A percentile compares a stretch with the other conserved stretches of the same genome.
These are phyloP conservation scores for Silene coronaria DNA, from an alignment of 179 eudicot genomes.

Conservation along the genomic window DNA sequence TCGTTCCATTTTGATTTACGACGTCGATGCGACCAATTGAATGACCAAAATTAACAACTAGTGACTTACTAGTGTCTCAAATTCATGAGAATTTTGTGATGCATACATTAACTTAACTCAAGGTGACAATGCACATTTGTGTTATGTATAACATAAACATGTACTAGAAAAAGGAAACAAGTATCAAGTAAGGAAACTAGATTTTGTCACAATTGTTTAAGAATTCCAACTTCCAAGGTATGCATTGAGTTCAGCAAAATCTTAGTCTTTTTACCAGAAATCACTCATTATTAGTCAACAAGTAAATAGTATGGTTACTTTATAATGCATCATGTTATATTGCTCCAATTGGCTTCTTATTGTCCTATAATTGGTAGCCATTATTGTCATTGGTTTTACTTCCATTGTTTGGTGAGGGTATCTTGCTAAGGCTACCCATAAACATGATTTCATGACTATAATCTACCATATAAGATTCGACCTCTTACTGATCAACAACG, in stretches of 20 bases:
- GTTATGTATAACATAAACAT: neutral
- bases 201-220: neutral
- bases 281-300: neutral
- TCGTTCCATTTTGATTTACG: no score
- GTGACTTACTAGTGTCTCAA: neutral
- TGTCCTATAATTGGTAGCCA: constrained; percentile 15
- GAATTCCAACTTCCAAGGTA: no score
- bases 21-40: no score
- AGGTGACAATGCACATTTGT: neutral
- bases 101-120: no score
- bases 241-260: constrained; percentile 6
- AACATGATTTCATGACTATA: neutral
- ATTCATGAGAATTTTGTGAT: neutral
- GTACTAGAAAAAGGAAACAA: neutral
- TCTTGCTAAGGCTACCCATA: neutral
- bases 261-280: neutral
- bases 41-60: no score
- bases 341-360: constrained; percentile 10
- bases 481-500: neutral
- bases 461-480: neutral
- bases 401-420: neutral
- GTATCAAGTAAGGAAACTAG: neutral
- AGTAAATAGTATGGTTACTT: neutral
- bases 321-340: constrained; percentile 1
- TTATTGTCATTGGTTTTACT: constrained; percentile 11